A percentile compares a stretch with the other conserved stretches of the same genome.
Evolutionary conservation across 176 grass and related monocot species (phyloP).

Genomic region (Melocanna baccifera): DNA sequence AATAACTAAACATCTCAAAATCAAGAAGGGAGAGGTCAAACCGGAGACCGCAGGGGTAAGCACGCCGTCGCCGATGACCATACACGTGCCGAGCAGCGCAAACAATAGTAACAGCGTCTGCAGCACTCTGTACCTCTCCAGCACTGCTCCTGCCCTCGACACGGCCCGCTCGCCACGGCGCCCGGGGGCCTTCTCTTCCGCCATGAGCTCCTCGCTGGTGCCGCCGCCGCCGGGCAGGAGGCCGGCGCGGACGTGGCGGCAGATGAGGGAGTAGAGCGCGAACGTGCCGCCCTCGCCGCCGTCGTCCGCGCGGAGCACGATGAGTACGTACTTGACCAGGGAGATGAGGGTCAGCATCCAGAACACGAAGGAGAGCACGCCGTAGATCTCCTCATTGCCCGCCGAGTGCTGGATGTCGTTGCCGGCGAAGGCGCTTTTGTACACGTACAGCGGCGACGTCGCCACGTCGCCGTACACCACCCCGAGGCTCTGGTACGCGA

Average conservation of each 20-base stretch:
- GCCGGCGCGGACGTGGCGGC: constrained; percentile 76
- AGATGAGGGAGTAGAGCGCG: constrained; percentile 97
- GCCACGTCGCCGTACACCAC: constrained; percentile 96
- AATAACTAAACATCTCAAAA: not conserved
- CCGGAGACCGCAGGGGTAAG: constrained; percentile 93
- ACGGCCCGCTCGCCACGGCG: not conserved
- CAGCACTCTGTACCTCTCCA: constrained; percentile 75
- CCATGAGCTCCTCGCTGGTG: constrained; percentile 59
- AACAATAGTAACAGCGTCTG: constrained; percentile 75
- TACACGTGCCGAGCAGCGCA: constrained; percentile 88
- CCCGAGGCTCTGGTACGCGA: constrained; percentile 94
- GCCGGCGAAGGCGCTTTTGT: constrained; percentile 83
- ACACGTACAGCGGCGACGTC: constrained; percentile 94
- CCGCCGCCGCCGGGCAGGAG: constrained; percentile 64
- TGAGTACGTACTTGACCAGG: constrained; percentile 90
- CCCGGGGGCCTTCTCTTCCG: constrained; percentile 23
- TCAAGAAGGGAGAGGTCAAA: constrained; percentile 33
- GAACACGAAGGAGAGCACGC: constrained; percentile 97
- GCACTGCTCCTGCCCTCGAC: constrained; percentile 30
- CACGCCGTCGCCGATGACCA: constrained; percentile 96
- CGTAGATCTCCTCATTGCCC: constrained; percentile 98
- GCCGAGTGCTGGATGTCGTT: constrained; percentile 82
- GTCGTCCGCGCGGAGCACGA: constrained; percentile 87
- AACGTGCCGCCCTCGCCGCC: constrained; percentile 97
- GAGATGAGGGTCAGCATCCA: constrained; percentile 95